Conservation (phyloP, 345 rosid species). For the Eucalyptus regnans region DNA sequence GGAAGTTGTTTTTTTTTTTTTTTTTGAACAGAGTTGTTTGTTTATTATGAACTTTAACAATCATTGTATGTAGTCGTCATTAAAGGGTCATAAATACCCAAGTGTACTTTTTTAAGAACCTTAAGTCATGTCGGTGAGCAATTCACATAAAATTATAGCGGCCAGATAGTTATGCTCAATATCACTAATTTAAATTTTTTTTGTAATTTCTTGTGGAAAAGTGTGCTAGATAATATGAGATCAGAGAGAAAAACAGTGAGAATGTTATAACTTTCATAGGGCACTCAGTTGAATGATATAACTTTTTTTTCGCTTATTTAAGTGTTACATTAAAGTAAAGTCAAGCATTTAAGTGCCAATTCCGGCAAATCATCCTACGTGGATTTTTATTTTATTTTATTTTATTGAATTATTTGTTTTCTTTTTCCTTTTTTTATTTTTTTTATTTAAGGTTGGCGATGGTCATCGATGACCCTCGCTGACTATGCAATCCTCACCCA, state of each 20-base stretch:
- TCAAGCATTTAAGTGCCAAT: background rate
- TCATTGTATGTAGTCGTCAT: background rate
- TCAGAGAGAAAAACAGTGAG: background rate
- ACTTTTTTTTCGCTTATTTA: too few species aligned
- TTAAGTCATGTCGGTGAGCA: background rate
- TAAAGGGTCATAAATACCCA: background rate
- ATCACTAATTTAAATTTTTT: too few species aligned
- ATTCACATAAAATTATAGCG: too few species aligned
- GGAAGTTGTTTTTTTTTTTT: background rate
- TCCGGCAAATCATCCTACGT: background rate
- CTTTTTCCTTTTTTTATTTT: accelerated
- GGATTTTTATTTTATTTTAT: too few species aligned
- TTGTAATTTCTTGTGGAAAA: too few species aligned
- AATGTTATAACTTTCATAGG: background rate
- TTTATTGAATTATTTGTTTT: too few species aligned
- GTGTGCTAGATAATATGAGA: background rate
- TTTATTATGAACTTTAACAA: background rate
- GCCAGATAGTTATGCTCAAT: too few species aligned
- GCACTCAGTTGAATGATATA: background rate
- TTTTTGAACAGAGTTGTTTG: background rate
- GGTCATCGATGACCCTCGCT: accelerated
- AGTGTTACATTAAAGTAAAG: too few species aligned
- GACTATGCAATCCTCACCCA: too few species aligned
- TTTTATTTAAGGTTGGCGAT: background rate
- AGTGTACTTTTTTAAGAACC: background rate